Evolutionary conservation across 441 rosid species (phyloP), one percentile per base, ranked within the genome.

Genomic region (Gossypium lobatum): DNA sequence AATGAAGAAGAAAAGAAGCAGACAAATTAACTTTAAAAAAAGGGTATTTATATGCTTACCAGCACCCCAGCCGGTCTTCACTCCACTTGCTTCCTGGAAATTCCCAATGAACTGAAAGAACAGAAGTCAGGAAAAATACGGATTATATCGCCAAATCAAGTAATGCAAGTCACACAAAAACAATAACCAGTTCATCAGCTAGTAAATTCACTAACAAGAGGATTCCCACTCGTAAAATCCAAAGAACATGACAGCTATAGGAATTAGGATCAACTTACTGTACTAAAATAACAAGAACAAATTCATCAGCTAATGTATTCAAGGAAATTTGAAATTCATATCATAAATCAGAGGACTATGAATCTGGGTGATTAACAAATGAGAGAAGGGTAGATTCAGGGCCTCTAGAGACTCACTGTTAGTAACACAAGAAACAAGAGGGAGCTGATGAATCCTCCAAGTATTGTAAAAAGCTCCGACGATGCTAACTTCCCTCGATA

Each of bases 1-100:
- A 25, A 67, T 16, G 26, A 26, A 50, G 4, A 16, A 17, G 13
- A 65, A 26, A 25, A 9, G 18, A 25, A 66, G 37, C 52, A 13
- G 28, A 25, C 23, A 17, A 6, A 34, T 3, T 50, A 48, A 25
- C 11, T 1, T 1, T 3, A 2, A 39, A 61, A 18, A 23, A 64
- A 4, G 1, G 23, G 16, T 21, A 16, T 73, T 14, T 10, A 37
- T 63, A 42, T 18, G 64, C 88, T 82, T 73, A 90, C 97, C 92
- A 54, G 96, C 86, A 71, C 94, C 97, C 98, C 97, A 93, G 0
- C 96, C 89, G 62, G 92, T 91, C 87, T 78, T 93, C 68, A 84
- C 50, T 58, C 97, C 92, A 81, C 77, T 75, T 2, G 89, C 76
- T 81, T 93, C 98, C 83, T 91, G 95, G 80, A 88, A 91, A 82